phyloP scores from a whole-genome alignment of 176 grass and related monocot species.

The Musa troglodytarum region DNA sequence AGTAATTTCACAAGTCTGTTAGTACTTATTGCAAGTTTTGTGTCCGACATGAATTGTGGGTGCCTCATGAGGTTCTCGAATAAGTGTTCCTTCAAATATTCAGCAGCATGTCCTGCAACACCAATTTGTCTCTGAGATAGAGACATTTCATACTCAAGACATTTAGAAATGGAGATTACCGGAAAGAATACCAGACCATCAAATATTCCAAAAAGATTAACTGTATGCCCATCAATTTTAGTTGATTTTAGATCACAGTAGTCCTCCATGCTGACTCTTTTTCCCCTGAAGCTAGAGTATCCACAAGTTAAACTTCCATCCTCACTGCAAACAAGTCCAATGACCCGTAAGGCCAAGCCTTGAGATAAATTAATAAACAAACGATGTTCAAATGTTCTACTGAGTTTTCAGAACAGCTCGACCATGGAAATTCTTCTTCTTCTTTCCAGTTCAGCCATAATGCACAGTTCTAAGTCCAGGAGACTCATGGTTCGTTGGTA shows the following conservation, averaged over 20 bases:
- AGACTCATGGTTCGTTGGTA: too few relatives aligned
- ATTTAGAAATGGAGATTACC: neutral
- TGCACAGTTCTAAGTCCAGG: too few relatives aligned
- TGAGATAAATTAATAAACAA: neutral
- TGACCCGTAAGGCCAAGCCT: slow-evolving; percentile 21
- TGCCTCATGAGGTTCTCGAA: slow-evolving; percentile 75
- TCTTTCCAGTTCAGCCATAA: too few relatives aligned
- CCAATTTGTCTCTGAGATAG: slow-evolving; percentile 12
- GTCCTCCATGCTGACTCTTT: slow-evolving; percentile 75
- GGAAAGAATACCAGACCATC: slow-evolving; percentile 46
- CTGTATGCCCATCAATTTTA: slow-evolving; percentile 40
- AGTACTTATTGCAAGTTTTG: slow-evolving; percentile 76
- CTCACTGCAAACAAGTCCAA: slow-evolving; percentile 42
- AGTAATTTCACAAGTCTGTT: slow-evolving; percentile 15
- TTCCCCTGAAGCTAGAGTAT: slow-evolving; percentile 74
- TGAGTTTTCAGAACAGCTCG: too few relatives aligned
- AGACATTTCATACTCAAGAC: slow-evolving; percentile 16
- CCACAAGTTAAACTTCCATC: slow-evolving; percentile 64
- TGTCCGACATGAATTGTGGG: slow-evolving; percentile 58
- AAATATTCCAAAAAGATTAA: slow-evolving; percentile 77
- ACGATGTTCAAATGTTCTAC: neutral
- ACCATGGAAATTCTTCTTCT: too few relatives aligned
- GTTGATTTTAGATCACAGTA: slow-evolving; percentile 60
- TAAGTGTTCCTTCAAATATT: slow-evolving; percentile 74
- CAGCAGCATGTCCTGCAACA: slow-evolving; percentile 62